A percentile compares a stretch with the other conserved stretches of the same genome.
phyloP scores from a whole-genome alignment of 1,284 basidiomycete genomes.

The Apiotrichum laibachii region DNA sequence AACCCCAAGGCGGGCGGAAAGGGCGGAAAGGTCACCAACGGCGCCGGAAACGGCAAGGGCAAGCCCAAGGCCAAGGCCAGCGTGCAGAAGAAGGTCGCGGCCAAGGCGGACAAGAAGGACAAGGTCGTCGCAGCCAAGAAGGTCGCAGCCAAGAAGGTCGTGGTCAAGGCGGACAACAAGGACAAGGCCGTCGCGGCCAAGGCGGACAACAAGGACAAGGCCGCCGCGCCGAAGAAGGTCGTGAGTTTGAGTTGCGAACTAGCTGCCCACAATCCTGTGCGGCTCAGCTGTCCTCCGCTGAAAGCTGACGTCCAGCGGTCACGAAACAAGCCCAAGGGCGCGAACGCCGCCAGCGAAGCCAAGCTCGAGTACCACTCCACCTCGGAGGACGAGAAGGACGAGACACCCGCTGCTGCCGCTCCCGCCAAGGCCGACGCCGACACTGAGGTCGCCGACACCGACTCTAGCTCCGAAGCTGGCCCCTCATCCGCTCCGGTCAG shows the following conservation, averaged over 20 bases:
- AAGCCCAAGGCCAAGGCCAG: neutral
- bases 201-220: neutral
- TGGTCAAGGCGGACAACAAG: too few relatives aligned
- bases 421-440: neutral
- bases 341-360: neutral
- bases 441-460: neutral
- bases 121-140: neutral
- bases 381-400: conserved; percentile 10
- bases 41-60: neutral
- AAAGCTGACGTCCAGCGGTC: neutral
- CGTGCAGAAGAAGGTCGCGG: neutral
- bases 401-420: neutral
- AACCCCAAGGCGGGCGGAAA: neutral
- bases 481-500: neutral
- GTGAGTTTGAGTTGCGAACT: too few relatives aligned
- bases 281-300: neutral
- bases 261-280: too few relatives aligned
- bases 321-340: conserved; percentile 1
- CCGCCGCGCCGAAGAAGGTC: too few relatives aligned
- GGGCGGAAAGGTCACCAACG: neutral
- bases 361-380: conserved; percentile 11
- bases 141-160: neutral
- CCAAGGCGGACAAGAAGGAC: neutral
- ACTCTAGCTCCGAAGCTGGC: neutral
- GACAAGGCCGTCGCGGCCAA: neutral